A percentile compares a stretch with the other conserved stretches of the same genome.
Evolutionary conservation across 371 early-diverging fungal species (phyloP).

Genomic region (Choanephora cucurbitarum): DNA sequence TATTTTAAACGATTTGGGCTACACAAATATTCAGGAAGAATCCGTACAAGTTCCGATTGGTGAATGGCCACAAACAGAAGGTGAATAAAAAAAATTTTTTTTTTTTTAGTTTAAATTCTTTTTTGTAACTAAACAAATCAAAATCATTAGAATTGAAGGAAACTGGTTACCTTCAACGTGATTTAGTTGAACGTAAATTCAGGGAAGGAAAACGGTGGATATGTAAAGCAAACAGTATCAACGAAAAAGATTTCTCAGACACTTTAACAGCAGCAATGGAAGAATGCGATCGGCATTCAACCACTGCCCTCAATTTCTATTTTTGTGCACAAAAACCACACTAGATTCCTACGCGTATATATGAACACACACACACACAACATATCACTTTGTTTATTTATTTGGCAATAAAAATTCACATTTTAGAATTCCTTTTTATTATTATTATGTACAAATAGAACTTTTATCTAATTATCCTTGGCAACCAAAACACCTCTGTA

Average conservation of each 20-base stretch:
- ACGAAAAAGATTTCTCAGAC: conserved; percentile 15
- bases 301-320: conserved; percentile 8
- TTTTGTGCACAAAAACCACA: conserved; percentile 20
- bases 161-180: conserved; percentile 30
- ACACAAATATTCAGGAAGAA: conserved; percentile 4
- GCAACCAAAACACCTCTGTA: conserved; percentile 44
- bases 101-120: not conserved
- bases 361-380: too few relatives aligned
- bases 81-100: too few relatives aligned
- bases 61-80: conserved; percentile 24
- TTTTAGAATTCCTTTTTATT: too few relatives aligned
- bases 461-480: conserved; percentile 12
- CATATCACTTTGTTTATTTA: too few relatives aligned
- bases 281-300: conserved; percentile 17
- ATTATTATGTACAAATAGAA: too few relatives aligned
- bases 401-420: too few relatives aligned
- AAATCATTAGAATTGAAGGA: conserved; percentile 24
- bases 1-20: conserved; percentile 15
- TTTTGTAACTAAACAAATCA: not conserved
- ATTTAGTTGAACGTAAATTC: conserved; percentile 20
- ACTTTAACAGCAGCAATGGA: conserved; percentile 12
- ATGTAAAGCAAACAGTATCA: conserved; percentile 15
- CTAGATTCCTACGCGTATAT: not conserved
- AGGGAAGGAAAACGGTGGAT: conserved; percentile 22
- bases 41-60: conserved; percentile 23